A percentile compares a stretch with the other conserved stretches of the same genome.
These are phyloP conservation scores for Wickerhamomyces kurtzmanii DNA, from an alignment of 805 yeast species.

Conservation along the genomic window DNA sequence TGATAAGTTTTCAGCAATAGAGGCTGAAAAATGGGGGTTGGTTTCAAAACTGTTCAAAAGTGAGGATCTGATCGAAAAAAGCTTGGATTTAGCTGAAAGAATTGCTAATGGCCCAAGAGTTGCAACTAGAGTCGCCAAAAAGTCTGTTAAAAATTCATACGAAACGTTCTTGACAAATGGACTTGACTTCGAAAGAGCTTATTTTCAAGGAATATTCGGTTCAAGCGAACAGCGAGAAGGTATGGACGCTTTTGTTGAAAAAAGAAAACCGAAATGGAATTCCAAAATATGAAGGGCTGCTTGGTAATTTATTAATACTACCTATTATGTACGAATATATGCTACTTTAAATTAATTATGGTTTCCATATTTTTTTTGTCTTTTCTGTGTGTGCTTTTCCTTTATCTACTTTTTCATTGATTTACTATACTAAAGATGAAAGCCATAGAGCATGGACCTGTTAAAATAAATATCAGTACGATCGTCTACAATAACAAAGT, in stretches of 20 bases:
- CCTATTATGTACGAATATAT: too few species aligned
- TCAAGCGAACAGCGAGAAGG: constrained; percentile 37
- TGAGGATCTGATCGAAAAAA: constrained; percentile 27
- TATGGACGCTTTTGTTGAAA: constrained; percentile 39
- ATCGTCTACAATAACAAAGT: too few species aligned
- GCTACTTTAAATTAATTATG: too few species aligned
- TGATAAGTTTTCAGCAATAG: constrained; percentile 27
- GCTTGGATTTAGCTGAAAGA: constrained; percentile 32
- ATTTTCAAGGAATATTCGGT: constrained; percentile 37
- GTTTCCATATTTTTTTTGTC: too few species aligned
- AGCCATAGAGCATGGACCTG: too few species aligned
- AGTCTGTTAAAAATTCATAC: constrained; percentile 28
- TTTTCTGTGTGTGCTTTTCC: too few species aligned
- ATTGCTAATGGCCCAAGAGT: constrained; percentile 30
- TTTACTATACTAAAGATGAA: too few species aligned
- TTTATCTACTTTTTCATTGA: too few species aligned
- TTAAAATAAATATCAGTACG: too few species aligned
- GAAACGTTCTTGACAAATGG: constrained; percentile 29
- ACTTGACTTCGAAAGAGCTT: constrained; percentile 28
- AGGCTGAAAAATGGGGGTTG: constrained; percentile 39
- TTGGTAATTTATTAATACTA: too few species aligned
- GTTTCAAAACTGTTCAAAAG: constrained; percentile 31
- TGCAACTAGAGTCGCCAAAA: constrained; percentile 37
- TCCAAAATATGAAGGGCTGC: not conserved
- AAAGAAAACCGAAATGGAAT: constrained; percentile 24